phyloP scores from a whole-genome alignment of 768 basidiomycete genomes.

The Tulasnella calospora region DNA sequence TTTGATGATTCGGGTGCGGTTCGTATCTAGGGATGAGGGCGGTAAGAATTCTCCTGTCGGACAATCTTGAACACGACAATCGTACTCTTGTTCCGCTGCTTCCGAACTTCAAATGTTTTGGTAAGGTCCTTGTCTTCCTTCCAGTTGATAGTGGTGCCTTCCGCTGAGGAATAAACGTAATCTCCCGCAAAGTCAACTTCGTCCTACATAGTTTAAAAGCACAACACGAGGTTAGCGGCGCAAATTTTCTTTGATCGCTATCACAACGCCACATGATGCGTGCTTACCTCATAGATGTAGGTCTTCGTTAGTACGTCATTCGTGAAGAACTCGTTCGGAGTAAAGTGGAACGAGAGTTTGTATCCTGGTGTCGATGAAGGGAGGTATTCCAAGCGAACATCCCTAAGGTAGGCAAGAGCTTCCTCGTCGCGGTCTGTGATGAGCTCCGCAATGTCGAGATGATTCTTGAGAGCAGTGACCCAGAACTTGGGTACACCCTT shows the following conservation, averaged over 20 bases:
- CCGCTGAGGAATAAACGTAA: slow-evolving; percentile 92
- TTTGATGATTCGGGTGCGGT: slow-evolving; percentile 46
- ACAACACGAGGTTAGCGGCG: slow-evolving; percentile 8
- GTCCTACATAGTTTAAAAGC: slow-evolving; percentile 38
- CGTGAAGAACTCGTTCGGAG: slow-evolving; percentile 80
- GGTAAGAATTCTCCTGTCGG: background rate
- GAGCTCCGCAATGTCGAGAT: slow-evolving; percentile 74
- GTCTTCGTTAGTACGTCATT: slow-evolving; percentile 84
- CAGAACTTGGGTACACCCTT: slow-evolving; percentile 90
- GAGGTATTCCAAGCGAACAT: slow-evolving; percentile 78
- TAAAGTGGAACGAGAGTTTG: slow-evolving; percentile 81
- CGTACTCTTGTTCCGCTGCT: slow-evolving; percentile 97
- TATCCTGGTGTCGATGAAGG: slow-evolving; percentile 57
- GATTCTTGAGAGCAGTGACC: slow-evolving; percentile 93
- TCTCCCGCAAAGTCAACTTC: slow-evolving; percentile 92
- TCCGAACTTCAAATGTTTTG: slow-evolving; percentile 97
- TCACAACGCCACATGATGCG: background rate
- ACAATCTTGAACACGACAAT: slow-evolving; percentile 22
- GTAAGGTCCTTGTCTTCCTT: slow-evolving; percentile 98
- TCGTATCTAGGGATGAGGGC: slow-evolving; percentile 37
- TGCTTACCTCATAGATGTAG: slow-evolving; percentile 64
- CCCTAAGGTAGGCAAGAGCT: slow-evolving; percentile 79
- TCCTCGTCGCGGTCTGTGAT: slow-evolving; percentile 87
- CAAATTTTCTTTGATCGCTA: background rate
- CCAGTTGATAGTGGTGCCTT: slow-evolving; percentile 91